Base-by-base conservation (phyloP, 257 asterid species). In the Apocynum venetum region DNA sequence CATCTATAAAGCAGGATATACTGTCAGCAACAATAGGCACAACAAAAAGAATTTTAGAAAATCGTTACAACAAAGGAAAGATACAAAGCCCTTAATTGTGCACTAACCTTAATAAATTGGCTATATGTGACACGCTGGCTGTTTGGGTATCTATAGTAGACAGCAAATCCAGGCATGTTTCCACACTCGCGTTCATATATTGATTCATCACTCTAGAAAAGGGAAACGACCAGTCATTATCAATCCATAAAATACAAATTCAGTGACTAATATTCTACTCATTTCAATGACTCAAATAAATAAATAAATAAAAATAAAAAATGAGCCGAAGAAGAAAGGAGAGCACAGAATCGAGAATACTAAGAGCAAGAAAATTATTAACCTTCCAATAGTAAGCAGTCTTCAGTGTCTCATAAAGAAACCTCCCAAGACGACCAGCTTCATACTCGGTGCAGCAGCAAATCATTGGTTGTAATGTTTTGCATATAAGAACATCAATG, bases 361-460 rank as follows among this genome's bases (percentile, higher is more conserved):
- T 53, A 56, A 59, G 19, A 81, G 17, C 65, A 49, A 49, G 46
- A 72, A 73, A 73, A 64, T 35, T 56, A 73, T 61, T 44, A 72
- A 96, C 99, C 97, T 96, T 96, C 99, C 99, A 96, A 79, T 89
- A 88, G 79, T 93, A 96, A 66, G 99, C 99, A 78, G 91, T 93
- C 89, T 88, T 96, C 85, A 96, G 80, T 12, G 99, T 96, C 91
- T 96, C 99, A 77, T 79, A 93, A 36, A 96, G 84, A 85, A 96
- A 96, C 84, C 92, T 91, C 76, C 98, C 98, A 35, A 96, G 94
- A 80, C 99, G 97, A 77, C 97, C 97, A 71, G 83, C 99, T 88
- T 96, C 99, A 89, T 90, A 96, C 91, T 96, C 99, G 4, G 99
- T 93, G 92, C 99, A 91, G 88, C 99, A 93, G 85, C 98, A 96